These are phyloP conservation scores for Andalucia godoyi DNA, from an alignment of 78 protist genomes.

Conservation along the genomic window DNA sequence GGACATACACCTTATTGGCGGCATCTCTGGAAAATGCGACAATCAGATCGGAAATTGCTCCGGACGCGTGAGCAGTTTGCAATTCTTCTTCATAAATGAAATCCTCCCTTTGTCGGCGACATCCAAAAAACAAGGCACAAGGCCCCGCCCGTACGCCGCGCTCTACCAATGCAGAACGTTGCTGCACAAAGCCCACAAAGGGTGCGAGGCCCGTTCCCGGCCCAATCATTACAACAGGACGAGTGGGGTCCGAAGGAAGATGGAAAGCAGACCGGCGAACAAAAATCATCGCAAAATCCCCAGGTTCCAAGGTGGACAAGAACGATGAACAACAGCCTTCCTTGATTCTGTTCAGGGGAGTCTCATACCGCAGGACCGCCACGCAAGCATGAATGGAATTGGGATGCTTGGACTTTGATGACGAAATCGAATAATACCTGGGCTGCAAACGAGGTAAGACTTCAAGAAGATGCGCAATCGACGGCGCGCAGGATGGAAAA, in stretches of 20 bases:
- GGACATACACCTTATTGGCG: neutral
- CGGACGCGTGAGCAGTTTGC: neutral
- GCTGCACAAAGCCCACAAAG: neutral
- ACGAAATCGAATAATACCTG: slow-evolving; percentile 81
- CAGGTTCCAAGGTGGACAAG: slow-evolving; percentile 13
- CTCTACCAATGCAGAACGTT: too few species aligned
- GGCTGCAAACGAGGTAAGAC: slow-evolving; percentile 65
- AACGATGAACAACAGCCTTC: slow-evolving; percentile 66
- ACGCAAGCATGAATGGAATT: slow-evolving; percentile 42
- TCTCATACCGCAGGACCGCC: slow-evolving; percentile 37
- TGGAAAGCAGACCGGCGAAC: slow-evolving; percentile 54
- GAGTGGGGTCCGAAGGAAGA: slow-evolving; percentile 49
- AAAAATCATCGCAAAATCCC: slow-evolving; percentile 11
- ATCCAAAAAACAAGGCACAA: neutral
- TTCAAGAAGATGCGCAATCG: slow-evolving; percentile 58
- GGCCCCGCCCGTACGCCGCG: neutral
- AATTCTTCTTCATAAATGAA: neutral
- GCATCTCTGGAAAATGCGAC: neutral
- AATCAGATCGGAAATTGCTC: neutral
- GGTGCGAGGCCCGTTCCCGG: slow-evolving; percentile 4
- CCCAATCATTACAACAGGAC: neutral
- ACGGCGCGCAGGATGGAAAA: slow-evolving; percentile 33
- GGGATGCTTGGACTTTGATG: slow-evolving; percentile 29
- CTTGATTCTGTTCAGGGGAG: slow-evolving; percentile 20
- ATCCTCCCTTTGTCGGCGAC: neutral